phyloP scores from a whole-genome alignment of 257 asterid species.

The Solanum ossicruentum region DNA sequence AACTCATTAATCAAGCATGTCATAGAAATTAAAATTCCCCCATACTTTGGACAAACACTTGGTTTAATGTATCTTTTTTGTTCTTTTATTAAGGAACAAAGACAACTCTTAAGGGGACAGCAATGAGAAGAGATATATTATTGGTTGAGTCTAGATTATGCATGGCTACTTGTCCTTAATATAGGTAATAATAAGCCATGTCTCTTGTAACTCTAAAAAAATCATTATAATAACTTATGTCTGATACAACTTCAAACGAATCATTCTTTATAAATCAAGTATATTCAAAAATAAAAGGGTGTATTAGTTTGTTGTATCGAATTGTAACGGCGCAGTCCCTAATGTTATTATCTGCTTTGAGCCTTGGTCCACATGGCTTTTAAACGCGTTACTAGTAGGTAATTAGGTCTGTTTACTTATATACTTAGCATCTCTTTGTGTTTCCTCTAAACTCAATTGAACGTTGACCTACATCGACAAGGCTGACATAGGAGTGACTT shows the following conservation, averaged over 20 bases:
- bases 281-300: not conserved
- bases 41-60: not conserved
- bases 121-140: not conserved
- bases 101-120: not conserved
- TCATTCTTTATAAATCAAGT: not conserved
- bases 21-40: not conserved
- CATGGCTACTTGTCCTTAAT: not conserved
- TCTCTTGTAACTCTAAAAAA: not conserved
- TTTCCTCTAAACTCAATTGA: no score
- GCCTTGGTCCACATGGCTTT: no score
- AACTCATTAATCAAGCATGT: not conserved
- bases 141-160: not conserved
- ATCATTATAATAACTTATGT: not conserved
- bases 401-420: no score
- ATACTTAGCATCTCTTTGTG: no score
- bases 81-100: not conserved
- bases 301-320: not conserved
- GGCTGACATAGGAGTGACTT: no score
- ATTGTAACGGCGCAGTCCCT: no score
- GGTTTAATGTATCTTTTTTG: not conserved
- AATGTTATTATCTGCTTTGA: no score
- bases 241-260: not conserved
- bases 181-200: not conserved
- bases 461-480: no score
- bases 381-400: no score